Percentiles rank a stretch among this genome's conserved stretches.
Evolutionary conservation across 768 basidiomycete species (phyloP).

Genomic region (Leccinum truebloodii): DNA sequence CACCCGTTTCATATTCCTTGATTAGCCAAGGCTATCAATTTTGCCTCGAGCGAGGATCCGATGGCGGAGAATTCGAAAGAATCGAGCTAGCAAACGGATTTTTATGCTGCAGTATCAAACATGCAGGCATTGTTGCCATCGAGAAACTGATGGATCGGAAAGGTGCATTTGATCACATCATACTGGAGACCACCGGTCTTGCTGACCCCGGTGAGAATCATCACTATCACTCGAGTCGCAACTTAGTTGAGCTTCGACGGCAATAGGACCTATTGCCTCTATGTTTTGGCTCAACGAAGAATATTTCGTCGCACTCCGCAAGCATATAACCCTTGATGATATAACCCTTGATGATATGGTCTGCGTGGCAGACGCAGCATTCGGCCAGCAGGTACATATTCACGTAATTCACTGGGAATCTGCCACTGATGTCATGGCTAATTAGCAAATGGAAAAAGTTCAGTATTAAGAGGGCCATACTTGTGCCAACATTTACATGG

Average conservation of each 20-base stretch:
- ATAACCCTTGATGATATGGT: slow-evolving; percentile 75
- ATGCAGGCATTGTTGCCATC: slow-evolving; percentile 89
- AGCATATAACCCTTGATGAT: slow-evolving; percentile 51
- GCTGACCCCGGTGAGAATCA: slow-evolving; percentile 80
- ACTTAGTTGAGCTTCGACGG: slow-evolving; percentile 4
- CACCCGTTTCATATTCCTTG: slow-evolving; percentile 1
- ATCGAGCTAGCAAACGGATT: slow-evolving; percentile 93
- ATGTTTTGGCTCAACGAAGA: slow-evolving; percentile 91
- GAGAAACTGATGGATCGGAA: slow-evolving; percentile 87
- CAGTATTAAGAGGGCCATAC: background rate
- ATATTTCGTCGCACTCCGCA: slow-evolving; percentile 63
- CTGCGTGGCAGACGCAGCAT: slow-evolving; percentile 89
- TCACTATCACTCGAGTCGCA: background rate
- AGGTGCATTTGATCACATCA: slow-evolving; percentile 91
- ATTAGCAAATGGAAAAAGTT: slow-evolving; percentile 83
- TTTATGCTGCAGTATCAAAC: slow-evolving; percentile 97
- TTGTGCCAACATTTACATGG: slow-evolving; percentile 1
- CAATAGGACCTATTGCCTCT: slow-evolving; percentile 76
- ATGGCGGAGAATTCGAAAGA: slow-evolving; percentile 72
- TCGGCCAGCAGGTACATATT: slow-evolving; percentile 56
- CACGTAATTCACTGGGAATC: slow-evolving; percentile 35
- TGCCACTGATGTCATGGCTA: slow-evolving; percentile 2
- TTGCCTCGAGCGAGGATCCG: slow-evolving; percentile 67
- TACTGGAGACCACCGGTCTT: slow-evolving; percentile 93
- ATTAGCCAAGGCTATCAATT: slow-evolving; percentile 82